A percentile compares a stretch with the other conserved stretches of the same genome.
Evolutionary conservation across 352 stramenopile genomes (phyloP).

Genomic region (Globisporangium barbulae): DNA sequence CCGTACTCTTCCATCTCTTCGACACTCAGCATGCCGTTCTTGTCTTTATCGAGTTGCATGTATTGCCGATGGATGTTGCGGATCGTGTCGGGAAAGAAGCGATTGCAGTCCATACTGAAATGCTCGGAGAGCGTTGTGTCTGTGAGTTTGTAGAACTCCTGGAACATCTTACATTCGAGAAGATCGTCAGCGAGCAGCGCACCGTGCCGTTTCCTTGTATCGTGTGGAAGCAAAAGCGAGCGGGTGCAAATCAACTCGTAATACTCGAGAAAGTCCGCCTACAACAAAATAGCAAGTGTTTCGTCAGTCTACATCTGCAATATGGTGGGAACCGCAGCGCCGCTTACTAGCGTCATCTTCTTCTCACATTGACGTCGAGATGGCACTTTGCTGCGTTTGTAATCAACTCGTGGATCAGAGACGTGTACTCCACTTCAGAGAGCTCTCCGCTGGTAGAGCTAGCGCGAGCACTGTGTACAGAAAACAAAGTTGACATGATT

Average conservation of each 20-base stretch:
- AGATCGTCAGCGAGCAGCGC: slow-evolving; percentile 38
- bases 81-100: slow-evolving; percentile 29
- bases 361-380: slow-evolving; percentile 27
- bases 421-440: slow-evolving; percentile 26
- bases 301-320: neutral
- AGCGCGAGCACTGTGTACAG: slow-evolving; percentile 12
- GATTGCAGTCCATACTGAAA: slow-evolving; percentile 28
- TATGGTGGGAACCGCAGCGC: neutral
- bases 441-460: slow-evolving; percentile 15
- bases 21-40: slow-evolving; percentile 53
- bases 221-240: slow-evolving; percentile 49
- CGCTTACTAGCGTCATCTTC: neutral
- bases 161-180: slow-evolving; percentile 28
- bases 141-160: slow-evolving; percentile 43
- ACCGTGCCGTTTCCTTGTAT: slow-evolving; percentile 22
- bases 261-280: slow-evolving; percentile 47
- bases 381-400: slow-evolving; percentile 13
- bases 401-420: slow-evolving; percentile 30
- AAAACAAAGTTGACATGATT: slow-evolving; percentile 1
- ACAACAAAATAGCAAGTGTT: neutral
- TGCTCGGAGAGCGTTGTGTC: slow-evolving; percentile 25
- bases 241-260: slow-evolving; percentile 62
- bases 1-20: slow-evolving; percentile 49
- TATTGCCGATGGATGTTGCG: slow-evolving; percentile 56
- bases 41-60: slow-evolving; percentile 57